These are phyloP conservation scores for Pyricularia pennisetigena DNA, from an alignment of 2,329 filamentous ascomycete species.

Conservation along the genomic window DNA sequence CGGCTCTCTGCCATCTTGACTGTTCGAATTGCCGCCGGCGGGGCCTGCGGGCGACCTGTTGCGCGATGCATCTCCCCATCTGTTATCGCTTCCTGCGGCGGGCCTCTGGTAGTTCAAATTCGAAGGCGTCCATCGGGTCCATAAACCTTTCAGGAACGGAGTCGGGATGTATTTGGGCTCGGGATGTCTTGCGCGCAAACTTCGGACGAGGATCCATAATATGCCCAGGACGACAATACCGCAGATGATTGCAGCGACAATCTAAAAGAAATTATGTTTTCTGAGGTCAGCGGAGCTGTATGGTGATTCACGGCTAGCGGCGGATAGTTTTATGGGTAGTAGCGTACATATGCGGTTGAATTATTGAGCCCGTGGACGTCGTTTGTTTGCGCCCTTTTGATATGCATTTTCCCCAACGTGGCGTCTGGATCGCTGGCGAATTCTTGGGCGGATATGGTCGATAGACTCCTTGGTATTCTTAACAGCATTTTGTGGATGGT, in stretches of 20 bases:
- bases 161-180: constrained; percentile 41
- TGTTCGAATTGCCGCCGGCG: neutral
- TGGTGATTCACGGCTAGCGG: neutral
- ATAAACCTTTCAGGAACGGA: constrained; percentile 36
- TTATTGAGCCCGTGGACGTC: neutral
- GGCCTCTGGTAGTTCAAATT: neutral
- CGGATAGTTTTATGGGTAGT: neutral
- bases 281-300: neutral
- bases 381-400: neutral
- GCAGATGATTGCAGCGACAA: constrained; percentile 15
- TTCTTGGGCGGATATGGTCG: neutral
- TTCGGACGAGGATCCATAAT: constrained; percentile 13
- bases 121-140: constrained; percentile 33
- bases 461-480: neutral
- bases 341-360: neutral
- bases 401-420: neutral
- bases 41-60: neutral
- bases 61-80: constrained; percentile 9
- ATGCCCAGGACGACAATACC: constrained; percentile 13
- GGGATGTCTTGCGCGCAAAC: constrained; percentile 21
- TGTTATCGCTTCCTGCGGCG: neutral
- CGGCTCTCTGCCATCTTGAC: neutral
- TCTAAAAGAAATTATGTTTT: constrained; percentile 7
- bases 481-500: neutral
- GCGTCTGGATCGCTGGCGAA: neutral